These are phyloP conservation scores for Hirsutella thompsonii DNA, from an alignment of 2,329 filamentous ascomycete genomes.

Conservation along the genomic window DNA sequence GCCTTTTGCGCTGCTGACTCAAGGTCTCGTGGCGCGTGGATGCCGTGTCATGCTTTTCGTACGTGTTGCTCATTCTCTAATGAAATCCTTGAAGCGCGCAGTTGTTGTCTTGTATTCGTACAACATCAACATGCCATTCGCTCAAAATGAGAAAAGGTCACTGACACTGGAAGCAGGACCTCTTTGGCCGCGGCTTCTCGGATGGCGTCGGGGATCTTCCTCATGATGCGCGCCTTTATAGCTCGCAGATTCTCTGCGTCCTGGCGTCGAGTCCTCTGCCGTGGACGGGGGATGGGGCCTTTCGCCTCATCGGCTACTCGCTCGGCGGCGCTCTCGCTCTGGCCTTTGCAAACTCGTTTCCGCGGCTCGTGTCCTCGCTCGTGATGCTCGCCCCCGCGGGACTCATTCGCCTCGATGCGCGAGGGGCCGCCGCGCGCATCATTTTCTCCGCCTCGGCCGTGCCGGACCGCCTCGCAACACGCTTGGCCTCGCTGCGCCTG, in stretches of 20 bases:
- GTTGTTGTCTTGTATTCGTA: too few species aligned
- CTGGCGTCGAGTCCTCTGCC: constrained; percentile 55
- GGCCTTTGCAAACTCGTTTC: constrained; percentile 62
- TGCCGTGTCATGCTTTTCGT: constrained; percentile 73
- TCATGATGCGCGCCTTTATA: constrained; percentile 63
- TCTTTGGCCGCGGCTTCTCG: constrained; percentile 57
- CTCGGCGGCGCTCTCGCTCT: constrained; percentile 69
- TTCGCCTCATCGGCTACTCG: constrained; percentile 67
- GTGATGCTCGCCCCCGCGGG: constrained; percentile 71
- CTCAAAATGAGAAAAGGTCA: too few species aligned
- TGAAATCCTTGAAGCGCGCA: too few species aligned
- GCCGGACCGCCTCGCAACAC: constrained; percentile 36
- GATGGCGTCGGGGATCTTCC: constrained; percentile 52
- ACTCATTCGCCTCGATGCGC: constrained; percentile 46
- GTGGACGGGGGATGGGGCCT: constrained; percentile 47
- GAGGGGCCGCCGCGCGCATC: constrained; percentile 34
- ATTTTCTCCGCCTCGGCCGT: constrained; percentile 42
- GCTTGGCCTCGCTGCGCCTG: constrained; percentile 33
- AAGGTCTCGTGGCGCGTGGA: constrained; percentile 52
- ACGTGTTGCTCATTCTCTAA: constrained; percentile 14
- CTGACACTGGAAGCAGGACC: constrained; percentile 29
- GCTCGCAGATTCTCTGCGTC: constrained; percentile 57
- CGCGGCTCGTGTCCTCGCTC: constrained; percentile 53
- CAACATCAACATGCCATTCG: too few species aligned
- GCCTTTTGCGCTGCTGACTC: constrained; percentile 54